Percentiles rank a stretch among this genome's conserved stretches.
Evolutionary conservation across 495 filamentous ascomycete genomes (phyloP).

Genomic region (Aspergillus nanangensis): DNA sequence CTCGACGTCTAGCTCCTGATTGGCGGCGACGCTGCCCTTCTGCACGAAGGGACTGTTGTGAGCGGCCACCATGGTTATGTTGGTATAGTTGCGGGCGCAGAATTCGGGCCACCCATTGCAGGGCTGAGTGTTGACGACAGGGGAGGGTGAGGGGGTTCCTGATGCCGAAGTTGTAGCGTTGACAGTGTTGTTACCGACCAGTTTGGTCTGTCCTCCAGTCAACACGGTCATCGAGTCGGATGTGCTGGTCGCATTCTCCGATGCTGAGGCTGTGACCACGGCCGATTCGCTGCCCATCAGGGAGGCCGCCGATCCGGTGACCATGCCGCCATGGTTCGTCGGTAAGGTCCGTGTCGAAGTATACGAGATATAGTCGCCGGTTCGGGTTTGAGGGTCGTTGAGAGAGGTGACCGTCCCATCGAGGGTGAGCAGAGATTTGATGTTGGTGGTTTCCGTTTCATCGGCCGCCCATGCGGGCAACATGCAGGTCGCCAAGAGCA

Average conservation of each 20-base stretch:
- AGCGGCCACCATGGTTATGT: slow-evolving; percentile 81
- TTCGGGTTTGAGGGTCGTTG: slow-evolving; percentile 18
- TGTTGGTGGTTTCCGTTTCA: slow-evolving; percentile 9
- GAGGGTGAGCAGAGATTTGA: slow-evolving; percentile 16
- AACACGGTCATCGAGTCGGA: slow-evolving; percentile 36
- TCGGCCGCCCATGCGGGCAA: not conserved
- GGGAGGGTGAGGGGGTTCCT: slow-evolving; percentile 32
- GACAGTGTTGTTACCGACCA: slow-evolving; percentile 39
- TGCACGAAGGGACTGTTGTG: slow-evolving; percentile 83
- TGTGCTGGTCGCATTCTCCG: slow-evolving; percentile 17
- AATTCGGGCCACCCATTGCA: slow-evolving; percentile 89
- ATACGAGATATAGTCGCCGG: slow-evolving; percentile 36
- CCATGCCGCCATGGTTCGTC: slow-evolving; percentile 15
- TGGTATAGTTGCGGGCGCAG: slow-evolving; percentile 76
- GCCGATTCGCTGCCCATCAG: slow-evolving; percentile 17
- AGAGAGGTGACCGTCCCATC: slow-evolving; percentile 15
- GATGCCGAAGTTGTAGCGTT: slow-evolving; percentile 34
- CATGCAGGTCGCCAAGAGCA: not conserved
- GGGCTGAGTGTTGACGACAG: slow-evolving; percentile 65
- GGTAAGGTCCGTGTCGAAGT: slow-evolving; percentile 32
- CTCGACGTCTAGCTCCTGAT: slow-evolving; percentile 67
- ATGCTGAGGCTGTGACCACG: slow-evolving; percentile 25
- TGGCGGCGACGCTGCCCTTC: slow-evolving; percentile 66
- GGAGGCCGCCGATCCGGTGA: slow-evolving; percentile 11
- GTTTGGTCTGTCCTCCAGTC: slow-evolving; percentile 30